Base-by-base conservation (phyloP, 192 early-diverging fungal genomes). In the Umbelopsis vinacea region DNA sequence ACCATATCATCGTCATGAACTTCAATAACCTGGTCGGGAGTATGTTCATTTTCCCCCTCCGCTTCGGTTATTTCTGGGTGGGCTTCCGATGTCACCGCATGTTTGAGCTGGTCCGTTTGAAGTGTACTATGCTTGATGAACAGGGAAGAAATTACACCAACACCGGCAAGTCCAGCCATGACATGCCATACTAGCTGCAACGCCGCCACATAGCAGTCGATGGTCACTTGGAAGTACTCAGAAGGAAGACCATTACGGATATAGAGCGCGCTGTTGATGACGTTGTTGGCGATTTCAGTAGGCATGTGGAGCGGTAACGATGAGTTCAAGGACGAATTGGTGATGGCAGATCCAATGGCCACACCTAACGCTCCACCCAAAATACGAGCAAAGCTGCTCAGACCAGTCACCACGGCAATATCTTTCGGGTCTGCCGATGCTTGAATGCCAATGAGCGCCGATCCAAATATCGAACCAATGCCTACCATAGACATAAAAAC, bases 361-460 rank as follows among this genome's bases (percentile, higher is more conserved):
- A 78, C 69, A 19, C 77, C 77, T 24, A 78, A 60, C 24, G 77
- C 77, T 40, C 77, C 77, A 71, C 77, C 77, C 15, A 81, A 55
- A 19, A 81, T 72, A 37, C 75, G 69, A 21, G 72, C 67, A 29
- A 81, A 81, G 24, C 74, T 81, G 24, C 75, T 69, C 4, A 81
- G 40, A 0, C 75, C 74, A 33, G 79, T 81, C 21, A 74, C 79
- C 14, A 73, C 80, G 29, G 74, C 76, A 53, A 81, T 81, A 55
- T 81, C 79, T 69, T 40, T 66, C 10, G 66, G 70, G 33, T 68
- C 72, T 0, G 67, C 75, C 5, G 79, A 54, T 8, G 79, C 75
- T 69, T 81, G 79, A 19, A 77, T 29, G 10, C 60, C 79, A 54
- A 81, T 81, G 21, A 81, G 74, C 8, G 75, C 52, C 23, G 75